Evolutionary conservation across 768 basidiomycete species (phyloP), one percentile per base, ranked within the genome.

Genomic region (Tubosaeta sp.): DNA sequence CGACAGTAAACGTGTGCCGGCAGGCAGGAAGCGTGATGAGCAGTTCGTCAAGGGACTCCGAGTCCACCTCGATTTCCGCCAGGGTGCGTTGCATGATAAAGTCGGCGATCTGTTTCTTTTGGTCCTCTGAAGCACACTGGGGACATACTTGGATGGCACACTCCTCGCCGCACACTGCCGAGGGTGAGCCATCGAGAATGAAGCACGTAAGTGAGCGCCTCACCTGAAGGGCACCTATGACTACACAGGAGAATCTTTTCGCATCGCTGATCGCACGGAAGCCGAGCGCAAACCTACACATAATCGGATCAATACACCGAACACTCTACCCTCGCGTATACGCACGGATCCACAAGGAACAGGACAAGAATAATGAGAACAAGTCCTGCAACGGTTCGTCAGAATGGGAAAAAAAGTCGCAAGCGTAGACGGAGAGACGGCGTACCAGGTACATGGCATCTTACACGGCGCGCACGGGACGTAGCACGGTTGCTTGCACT

Each of bases 301-400:
- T 26, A 27, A 29, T 35, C 45, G 38, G 4, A 38, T 51, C 11
- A 56, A 29, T 38, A 48, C 34, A 54, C 6, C 14, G 5, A 27
- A 26, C 8, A 32, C 14, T 6, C 31, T 8, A n/a, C 10, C 3
- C 22, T 46, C 17, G 22, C 2, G 29, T 2, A 27, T 11, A 72
- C 84, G 69, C 52, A 86, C 85, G 5, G 85, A 84, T 13, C 85
- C 84, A 59, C 86, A 88, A 0, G 84, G 78, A 7, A 88, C 75
- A 5, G 79, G 77, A 52, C 86, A 88, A 1, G 46, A 51, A 27
- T 73, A 55, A 57, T 87, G 86, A 10, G 71, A 57, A 58, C 86
- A 88, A 2, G 39, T 59, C 83, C 81, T 81, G 43, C 4, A n/a
- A 5, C 5, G 7, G 2, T 17, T 26, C 25, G 39, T 65, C 33